Conservation (phyloP, 2,329 filamentous ascomycete genomes). For the Xylariales sp. region DNA sequence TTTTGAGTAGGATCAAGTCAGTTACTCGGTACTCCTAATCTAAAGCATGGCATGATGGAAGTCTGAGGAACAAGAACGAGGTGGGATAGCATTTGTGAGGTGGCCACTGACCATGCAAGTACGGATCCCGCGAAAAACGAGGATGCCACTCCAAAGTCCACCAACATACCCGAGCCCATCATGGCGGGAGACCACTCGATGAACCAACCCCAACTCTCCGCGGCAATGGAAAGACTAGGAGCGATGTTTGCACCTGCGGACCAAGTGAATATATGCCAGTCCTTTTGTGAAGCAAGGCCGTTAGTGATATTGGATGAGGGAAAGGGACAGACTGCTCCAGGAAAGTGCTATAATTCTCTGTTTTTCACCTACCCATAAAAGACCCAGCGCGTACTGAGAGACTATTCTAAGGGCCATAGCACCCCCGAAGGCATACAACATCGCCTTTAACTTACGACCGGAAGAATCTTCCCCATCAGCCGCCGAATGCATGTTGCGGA, state of each 20-base stretch:
- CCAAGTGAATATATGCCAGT: constrained; percentile 36
- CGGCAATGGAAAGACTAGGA: constrained; percentile 35
- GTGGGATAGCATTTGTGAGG: no score
- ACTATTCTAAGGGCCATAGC: constrained; percentile 51
- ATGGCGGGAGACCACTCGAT: constrained; percentile 48
- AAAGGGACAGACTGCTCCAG: no score
- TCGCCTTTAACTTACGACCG: constrained; percentile 51
- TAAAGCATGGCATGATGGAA: no score
- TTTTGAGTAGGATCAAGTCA: no score
- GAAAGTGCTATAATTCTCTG: no score
- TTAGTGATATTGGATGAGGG: no score
- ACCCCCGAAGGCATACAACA: constrained; percentile 44
- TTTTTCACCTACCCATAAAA: no score
- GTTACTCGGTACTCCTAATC: no score
- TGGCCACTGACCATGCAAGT: constrained; percentile 42
- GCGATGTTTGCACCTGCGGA: constrained; percentile 42
- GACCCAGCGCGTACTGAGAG: constrained; percentile 54
- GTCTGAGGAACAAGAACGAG: no score
- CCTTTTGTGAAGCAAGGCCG: no score
- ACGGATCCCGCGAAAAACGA: constrained; percentile 44
- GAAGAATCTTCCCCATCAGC: constrained; percentile 46
- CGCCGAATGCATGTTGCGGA: constrained; percentile 58
- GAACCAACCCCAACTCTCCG: constrained; percentile 49
- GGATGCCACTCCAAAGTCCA: constrained; percentile 44
- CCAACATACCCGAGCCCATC: constrained; percentile 45